A percentile compares a stretch with the other conserved stretches of the same genome.
These are phyloP conservation scores for Boletus fagicola DNA, from an alignment of 768 basidiomycete species.

Conservation along the genomic window DNA sequence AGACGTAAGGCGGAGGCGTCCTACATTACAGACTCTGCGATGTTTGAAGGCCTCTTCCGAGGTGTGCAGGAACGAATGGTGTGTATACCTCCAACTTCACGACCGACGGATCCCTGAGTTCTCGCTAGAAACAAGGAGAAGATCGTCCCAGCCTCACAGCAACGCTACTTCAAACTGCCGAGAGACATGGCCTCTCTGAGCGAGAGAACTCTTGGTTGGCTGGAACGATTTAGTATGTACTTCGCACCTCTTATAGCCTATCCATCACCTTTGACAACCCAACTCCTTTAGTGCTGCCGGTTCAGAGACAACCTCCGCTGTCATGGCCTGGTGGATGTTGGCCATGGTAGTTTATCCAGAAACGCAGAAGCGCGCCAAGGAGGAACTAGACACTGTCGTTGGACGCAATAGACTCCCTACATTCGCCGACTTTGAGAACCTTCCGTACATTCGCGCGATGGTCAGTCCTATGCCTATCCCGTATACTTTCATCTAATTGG, in stretches of 20 bases:
- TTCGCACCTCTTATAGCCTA: neutral
- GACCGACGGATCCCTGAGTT: neutral
- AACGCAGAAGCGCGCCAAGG: constrained; percentile 25
- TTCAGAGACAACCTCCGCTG: constrained; percentile 4
- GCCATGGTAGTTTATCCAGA: constrained; percentile 28
- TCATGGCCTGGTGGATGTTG: constrained; percentile 21
- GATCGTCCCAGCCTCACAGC: neutral
- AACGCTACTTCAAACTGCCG: constrained; percentile 1
- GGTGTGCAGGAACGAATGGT: constrained; percentile 5
- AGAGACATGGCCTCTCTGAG: constrained; percentile 6
- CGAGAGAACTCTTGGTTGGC: constrained; percentile 20
- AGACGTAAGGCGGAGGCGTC: neutral
- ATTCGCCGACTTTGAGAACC: constrained; percentile 7
- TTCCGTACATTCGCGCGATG: constrained; percentile 9
- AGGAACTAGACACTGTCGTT: constrained; percentile 26
- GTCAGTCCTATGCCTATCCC: neutral
- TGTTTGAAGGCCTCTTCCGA: constrained; percentile 1
- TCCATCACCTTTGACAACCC: neutral
- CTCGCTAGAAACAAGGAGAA: neutral
- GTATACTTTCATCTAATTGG: neutral
- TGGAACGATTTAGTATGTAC: constrained; percentile 12
- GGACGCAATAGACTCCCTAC: constrained; percentile 21
- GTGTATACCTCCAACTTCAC: neutral
- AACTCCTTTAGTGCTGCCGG: neutral
- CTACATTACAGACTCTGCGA: neutral